These are phyloP conservation scores for Beauveria australis DNA, from an alignment of 2,329 filamentous ascomycete genomes.

Conservation along the genomic window DNA sequence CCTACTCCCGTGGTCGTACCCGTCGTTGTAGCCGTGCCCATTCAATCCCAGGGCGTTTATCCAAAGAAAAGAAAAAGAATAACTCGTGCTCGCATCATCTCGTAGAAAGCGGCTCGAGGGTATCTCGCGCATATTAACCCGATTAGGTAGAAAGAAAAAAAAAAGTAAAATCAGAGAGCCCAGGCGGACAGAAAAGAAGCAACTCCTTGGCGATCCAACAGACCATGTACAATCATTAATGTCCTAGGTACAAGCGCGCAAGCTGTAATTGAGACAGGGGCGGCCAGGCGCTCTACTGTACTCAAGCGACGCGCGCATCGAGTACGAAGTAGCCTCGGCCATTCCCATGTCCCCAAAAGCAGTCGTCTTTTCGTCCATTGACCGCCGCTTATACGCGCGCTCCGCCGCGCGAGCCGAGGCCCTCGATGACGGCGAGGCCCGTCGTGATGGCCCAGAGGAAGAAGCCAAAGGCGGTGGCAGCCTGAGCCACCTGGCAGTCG, in stretches of 20 bases:
- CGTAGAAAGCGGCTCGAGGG: constrained; percentile 8
- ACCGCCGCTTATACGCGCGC: constrained; percentile 16
- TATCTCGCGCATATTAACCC: constrained; percentile 8
- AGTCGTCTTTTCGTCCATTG: too few relatives aligned
- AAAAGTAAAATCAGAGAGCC: background rate
- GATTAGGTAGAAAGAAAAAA: background rate
- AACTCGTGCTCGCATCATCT: background rate
- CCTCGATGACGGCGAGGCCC: constrained; percentile 39
- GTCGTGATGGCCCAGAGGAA: constrained; percentile 51
- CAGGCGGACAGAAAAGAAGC: background rate
- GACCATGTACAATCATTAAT: constrained; percentile 4
- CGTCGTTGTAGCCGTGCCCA: background rate
- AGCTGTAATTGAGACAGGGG: background rate
- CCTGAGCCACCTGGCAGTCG: constrained; percentile 53
- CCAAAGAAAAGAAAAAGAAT: background rate
- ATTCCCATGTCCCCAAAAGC: background rate
- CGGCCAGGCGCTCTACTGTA: too few relatives aligned
- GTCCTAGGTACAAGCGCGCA: background rate
- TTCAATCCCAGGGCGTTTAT: background rate
- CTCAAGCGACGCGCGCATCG: background rate
- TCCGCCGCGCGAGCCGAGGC: constrained; percentile 29
- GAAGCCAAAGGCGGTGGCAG: constrained; percentile 58
- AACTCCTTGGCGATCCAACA: background rate
- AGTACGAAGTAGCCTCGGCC: background rate
- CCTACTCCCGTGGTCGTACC: background rate